Percentiles rank a stretch among this genome's conserved stretches.
phyloP scores from a whole-genome alignment of 2,329 filamentous ascomycete genomes.

The Pseudopithomyces maydicus region DNA sequence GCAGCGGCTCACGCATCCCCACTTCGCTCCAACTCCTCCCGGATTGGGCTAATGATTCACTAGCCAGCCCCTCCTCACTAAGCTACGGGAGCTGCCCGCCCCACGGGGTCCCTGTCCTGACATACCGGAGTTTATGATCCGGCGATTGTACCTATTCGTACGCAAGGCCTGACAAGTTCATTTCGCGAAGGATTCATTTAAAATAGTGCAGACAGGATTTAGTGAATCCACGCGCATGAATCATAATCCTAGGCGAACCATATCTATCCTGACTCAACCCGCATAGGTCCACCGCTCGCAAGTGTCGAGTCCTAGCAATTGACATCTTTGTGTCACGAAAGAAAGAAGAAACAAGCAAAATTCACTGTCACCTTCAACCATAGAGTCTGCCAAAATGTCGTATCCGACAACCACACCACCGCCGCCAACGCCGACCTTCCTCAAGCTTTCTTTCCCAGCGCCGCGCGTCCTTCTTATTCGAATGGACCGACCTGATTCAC shows the following conservation, averaged over 20 bases:
- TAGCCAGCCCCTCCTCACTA: slow-evolving; percentile 6
- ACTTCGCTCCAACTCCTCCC: neutral
- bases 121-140: slow-evolving; percentile 3
- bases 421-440: slow-evolving; percentile 56
- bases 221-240: neutral
- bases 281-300: neutral
- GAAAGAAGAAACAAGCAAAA: neutral
- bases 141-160: neutral
- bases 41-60: slow-evolving; percentile 1
- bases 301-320: neutral
- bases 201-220: neutral
- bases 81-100: neutral
- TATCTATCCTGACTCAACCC: slow-evolving; percentile 2
- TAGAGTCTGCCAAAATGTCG: slow-evolving; percentile 1
- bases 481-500: slow-evolving; percentile 50
- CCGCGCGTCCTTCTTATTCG: slow-evolving; percentile 53
- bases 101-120: slow-evolving; percentile 1
- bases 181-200: neutral
- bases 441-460: slow-evolving; percentile 64
- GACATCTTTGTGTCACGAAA: neutral
- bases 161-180: neutral
- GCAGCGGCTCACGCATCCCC: neutral
- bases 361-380: neutral
- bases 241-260: neutral
- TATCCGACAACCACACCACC: slow-evolving; percentile 12